phyloP scores from a whole-genome alignment of 148 eudicot species.

The Amaranthus cruentus region DNA sequence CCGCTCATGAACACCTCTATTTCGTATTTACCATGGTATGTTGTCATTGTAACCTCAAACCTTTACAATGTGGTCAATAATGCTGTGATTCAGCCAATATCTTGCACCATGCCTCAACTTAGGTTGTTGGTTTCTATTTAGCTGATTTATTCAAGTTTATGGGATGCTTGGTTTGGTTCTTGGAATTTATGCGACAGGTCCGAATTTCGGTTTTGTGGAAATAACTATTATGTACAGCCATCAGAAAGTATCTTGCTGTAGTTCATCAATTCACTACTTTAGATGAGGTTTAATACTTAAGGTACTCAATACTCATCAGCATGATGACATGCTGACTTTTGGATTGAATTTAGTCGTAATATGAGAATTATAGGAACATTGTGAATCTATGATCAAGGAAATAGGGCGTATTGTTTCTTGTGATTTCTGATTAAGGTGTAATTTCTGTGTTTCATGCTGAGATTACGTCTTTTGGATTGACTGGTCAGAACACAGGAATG shows the following conservation, averaged over 20 bases:
- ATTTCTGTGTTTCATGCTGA: no score
- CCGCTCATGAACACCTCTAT: no score
- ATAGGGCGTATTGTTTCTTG: no score
- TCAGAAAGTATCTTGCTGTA: conserved; percentile 6
- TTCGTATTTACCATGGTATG: no score
- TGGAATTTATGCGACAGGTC: background rate
- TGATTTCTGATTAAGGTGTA: no score
- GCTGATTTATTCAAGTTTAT: background rate
- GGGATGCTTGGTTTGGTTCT: background rate
- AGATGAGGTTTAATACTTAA: background rate
- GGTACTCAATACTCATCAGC: background rate
- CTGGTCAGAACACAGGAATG: no score
- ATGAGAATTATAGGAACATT: background rate
- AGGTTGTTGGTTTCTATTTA: conserved; percentile 3
- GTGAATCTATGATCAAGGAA: background rate
- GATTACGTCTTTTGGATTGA: no score
- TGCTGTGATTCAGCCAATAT: no score
- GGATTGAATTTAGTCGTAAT: background rate
- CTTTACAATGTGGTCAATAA: no score
- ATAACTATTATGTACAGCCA: background rate
- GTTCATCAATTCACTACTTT: background rate
- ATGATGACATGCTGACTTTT: background rate
- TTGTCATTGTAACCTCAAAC: no score
- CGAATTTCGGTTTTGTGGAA: background rate
- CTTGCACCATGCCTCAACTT: no score